Evolutionary conservation across 2,329 filamentous ascomycete species (phyloP), one percentile per base, ranked within the genome.

Genomic region (Fusarium xyrophilum): DNA sequence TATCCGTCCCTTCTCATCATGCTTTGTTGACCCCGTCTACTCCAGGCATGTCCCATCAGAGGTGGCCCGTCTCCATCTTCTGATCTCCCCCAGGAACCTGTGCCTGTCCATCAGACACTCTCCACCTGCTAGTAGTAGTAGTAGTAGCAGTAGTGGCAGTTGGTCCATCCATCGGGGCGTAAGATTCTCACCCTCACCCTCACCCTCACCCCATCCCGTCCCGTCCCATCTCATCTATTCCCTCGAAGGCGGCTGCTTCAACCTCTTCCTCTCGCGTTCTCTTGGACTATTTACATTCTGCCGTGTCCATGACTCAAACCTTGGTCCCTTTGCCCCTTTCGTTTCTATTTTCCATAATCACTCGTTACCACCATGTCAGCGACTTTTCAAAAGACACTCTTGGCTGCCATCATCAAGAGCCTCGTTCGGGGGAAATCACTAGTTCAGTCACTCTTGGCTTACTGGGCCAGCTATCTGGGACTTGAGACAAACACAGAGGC

Each of bases 371-470:
- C 83, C 76, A 89, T 89, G 86, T 80, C 83, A 5, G 30, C 46
- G 75, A 82, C 81, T 52, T 79, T 89, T 71, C 85, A 82, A 69
- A 84, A 84, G 77, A 82, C 82, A 48, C 78, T 89, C 72, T 72
- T 86, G 64, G 81, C 85, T 68, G 86, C 85, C 63, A 77, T 85
- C 56, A 72, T 88, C 75, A 87, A 83, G 79, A 86, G 85, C 71
- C 80, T 89, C 57, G 79, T 88, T 51, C 82, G 83, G 53, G 87
- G 87, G 70, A 88, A 85, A 78, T 86, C 86, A 51, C 78, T 89
- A 65, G 76, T 89, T 62, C 83, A 86, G 73, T 84, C 86, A 52
- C 79, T 89, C 32, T 76, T 89, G 61, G 79, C 84, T 62, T 85
- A 84, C 73, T 87, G 85, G 84, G 77, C 83, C 43, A 80, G 76